A percentile compares a stretch with the other conserved stretches of the same genome.
These are phyloP conservation scores for Aspergillus luchuensis DNA, from an alignment of 2,329 filamentous ascomycete genomes.

Conservation along the genomic window DNA sequence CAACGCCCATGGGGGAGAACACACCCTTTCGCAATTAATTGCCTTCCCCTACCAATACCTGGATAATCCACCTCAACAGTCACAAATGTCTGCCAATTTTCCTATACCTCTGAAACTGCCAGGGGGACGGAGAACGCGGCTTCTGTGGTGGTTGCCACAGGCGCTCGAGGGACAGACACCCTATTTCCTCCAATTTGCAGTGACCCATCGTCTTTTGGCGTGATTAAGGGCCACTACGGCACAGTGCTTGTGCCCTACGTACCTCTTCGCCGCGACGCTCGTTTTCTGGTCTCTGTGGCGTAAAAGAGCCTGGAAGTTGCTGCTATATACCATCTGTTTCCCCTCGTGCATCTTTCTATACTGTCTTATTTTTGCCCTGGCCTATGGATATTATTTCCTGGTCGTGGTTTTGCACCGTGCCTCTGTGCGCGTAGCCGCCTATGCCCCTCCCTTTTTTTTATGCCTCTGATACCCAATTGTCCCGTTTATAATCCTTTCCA, in stretches of 20 bases:
- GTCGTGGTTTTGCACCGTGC: neutral
- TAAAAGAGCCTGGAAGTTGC: neutral
- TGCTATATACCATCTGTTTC: neutral
- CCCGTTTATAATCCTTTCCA: neutral
- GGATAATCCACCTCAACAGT: neutral
- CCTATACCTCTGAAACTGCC: neutral
- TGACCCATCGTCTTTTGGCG: neutral
- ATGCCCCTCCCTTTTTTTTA: neutral
- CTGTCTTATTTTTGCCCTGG: neutral
- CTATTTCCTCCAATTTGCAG: neutral
- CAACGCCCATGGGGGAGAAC: neutral
- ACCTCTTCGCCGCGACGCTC: neutral
- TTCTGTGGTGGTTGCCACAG: neutral
- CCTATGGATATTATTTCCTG: neutral
- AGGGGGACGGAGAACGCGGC: neutral
- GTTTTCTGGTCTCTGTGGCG: neutral
- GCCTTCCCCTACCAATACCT: neutral
- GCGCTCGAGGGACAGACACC: neutral
- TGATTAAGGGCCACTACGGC: constrained; percentile 8
- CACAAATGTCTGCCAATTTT: neutral
- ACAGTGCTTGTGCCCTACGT: constrained; percentile 2
- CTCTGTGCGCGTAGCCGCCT: neutral
- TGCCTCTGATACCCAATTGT: constrained; percentile 2
- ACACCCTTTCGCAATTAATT: neutral
- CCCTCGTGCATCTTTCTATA: neutral